Conservation (phyloP, 2,329 filamentous ascomycete species). For the Cephalotrichum gorgonifer region DNA sequence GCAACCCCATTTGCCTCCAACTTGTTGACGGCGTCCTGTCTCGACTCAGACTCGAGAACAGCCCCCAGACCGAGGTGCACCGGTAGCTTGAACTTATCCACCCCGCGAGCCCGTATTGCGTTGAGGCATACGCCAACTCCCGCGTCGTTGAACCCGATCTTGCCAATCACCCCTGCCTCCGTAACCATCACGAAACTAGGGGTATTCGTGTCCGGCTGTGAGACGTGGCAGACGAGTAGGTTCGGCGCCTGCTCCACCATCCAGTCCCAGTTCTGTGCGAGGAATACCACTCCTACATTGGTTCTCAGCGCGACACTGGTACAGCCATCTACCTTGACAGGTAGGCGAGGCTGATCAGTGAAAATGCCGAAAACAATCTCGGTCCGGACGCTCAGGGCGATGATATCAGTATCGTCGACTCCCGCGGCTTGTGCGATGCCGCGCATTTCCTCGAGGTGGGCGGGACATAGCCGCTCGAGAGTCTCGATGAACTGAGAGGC, state of each 20-base stretch:
- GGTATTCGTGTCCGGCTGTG: not conserved
- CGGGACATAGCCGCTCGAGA: not conserved
- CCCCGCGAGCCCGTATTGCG: constrained; percentile 46
- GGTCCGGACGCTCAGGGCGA: constrained; percentile 46
- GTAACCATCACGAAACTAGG: constrained; percentile 45
- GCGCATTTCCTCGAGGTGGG: constrained; percentile 25
- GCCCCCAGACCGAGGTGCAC: constrained; percentile 50
- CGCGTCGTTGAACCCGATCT: constrained; percentile 51
- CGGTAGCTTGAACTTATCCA: constrained; percentile 39
- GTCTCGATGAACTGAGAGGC: not conserved
- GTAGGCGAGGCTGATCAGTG: not conserved
- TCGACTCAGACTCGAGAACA: constrained; percentile 31
- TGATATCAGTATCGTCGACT: constrained; percentile 35
- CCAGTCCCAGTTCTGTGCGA: constrained; percentile 56
- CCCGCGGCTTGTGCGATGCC: constrained; percentile 43
- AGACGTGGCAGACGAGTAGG: constrained; percentile 9
- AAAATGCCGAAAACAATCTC: constrained; percentile 30
- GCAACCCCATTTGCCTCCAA: constrained; percentile 5
- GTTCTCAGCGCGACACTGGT: constrained; percentile 28
- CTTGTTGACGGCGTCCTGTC: constrained; percentile 1
- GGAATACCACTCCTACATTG: constrained; percentile 14
- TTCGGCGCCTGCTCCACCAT: constrained; percentile 35
- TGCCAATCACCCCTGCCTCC: constrained; percentile 51
- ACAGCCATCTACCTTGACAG: constrained; percentile 37
- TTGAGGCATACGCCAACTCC: constrained; percentile 53